Evolutionary conservation across 164 flowering plant genomes (phyloP).

Genomic region (Vitis rotundifolia): DNA sequence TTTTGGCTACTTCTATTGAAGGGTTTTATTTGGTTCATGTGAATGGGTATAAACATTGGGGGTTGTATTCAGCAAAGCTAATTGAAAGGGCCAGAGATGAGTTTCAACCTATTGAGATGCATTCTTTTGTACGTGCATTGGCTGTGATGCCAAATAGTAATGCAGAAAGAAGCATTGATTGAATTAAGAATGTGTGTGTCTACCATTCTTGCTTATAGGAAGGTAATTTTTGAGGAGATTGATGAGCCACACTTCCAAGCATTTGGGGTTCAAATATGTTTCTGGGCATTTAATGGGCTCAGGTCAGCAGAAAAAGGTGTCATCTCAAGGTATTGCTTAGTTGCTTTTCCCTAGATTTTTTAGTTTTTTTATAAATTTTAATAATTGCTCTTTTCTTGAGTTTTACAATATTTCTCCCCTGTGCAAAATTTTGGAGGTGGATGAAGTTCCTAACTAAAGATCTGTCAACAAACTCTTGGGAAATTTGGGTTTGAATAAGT

Average conservation of each 20-base stretch:
- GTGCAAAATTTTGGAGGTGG: too few relatives aligned
- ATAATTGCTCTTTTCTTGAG: too few relatives aligned
- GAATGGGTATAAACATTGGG: slow-evolving; percentile 62
- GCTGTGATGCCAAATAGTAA: slow-evolving; percentile 46
- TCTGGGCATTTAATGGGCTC: too few relatives aligned
- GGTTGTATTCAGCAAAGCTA: slow-evolving; percentile 60
- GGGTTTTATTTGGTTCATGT: slow-evolving; percentile 79
- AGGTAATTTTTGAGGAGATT: slow-evolving; percentile 78
- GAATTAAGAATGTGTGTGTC: slow-evolving; percentile 46
- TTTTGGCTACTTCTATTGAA: slow-evolving; percentile 51
- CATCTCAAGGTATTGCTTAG: too few relatives aligned
- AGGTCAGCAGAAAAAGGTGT: too few relatives aligned
- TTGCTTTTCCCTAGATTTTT: too few relatives aligned
- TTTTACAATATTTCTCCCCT: too few relatives aligned
- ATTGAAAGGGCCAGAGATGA: slow-evolving; percentile 64
- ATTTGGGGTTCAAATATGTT: slow-evolving; percentile 43
- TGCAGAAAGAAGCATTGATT: slow-evolving; percentile 39
- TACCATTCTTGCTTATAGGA: slow-evolving; percentile 57
- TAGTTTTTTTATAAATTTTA: too few relatives aligned
- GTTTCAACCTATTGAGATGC: slow-evolving; percentile 53
- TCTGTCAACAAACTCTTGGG: too few relatives aligned
- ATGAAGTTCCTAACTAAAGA: too few relatives aligned
- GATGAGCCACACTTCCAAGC: slow-evolving; percentile 97
- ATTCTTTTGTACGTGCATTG: slow-evolving; percentile 58
- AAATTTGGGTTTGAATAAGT: too few relatives aligned